Conservation (phyloP, 768 basidiomycete genomes). For the Tulasnella calospora region DNA sequence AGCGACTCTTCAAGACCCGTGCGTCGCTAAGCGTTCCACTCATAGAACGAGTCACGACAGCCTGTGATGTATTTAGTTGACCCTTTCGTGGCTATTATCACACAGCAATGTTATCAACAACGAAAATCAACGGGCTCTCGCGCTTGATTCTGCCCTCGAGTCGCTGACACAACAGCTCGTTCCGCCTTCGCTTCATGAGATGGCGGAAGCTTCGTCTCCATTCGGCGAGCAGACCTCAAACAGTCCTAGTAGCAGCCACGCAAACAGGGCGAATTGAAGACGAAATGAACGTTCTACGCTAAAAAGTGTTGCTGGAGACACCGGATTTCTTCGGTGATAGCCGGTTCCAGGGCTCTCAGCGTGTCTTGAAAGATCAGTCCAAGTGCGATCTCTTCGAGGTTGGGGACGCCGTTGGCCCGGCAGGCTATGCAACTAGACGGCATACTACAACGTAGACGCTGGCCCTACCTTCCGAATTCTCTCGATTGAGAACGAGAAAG, state of each 20-base stretch:
- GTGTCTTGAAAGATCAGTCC: slow-evolving; percentile 27
- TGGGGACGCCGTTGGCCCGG: too few species aligned
- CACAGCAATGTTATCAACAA: slow-evolving; percentile 67
- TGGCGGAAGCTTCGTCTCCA: slow-evolving; percentile 61
- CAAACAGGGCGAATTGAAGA: slow-evolving; percentile 30
- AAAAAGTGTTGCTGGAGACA: neutral
- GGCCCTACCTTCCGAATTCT: too few species aligned
- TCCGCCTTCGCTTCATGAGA: slow-evolving; percentile 70
- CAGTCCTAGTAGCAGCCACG: neutral
- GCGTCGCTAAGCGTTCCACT: slow-evolving; percentile 49
- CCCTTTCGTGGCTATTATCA: neutral
- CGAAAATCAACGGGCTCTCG: slow-evolving; percentile 56
- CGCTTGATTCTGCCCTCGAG: slow-evolving; percentile 67
- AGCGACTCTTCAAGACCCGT: slow-evolving; percentile 51
- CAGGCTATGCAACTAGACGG: too few species aligned
- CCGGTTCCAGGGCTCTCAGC: slow-evolving; percentile 16
- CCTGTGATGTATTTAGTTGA: neutral
- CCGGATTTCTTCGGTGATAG: slow-evolving; percentile 19
- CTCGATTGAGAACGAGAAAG: too few species aligned
- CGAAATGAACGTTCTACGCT: neutral
- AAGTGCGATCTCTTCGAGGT: slow-evolving; percentile 76
- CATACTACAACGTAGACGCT: too few species aligned
- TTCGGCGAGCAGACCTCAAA: slow-evolving; percentile 65
- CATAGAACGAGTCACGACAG: neutral
- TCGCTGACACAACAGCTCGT: slow-evolving; percentile 66